Evolutionary conservation across 495 filamentous ascomycete species (phyloP), one percentile per base, ranked within the genome.

Genomic region (Penicillium coffeae): DNA sequence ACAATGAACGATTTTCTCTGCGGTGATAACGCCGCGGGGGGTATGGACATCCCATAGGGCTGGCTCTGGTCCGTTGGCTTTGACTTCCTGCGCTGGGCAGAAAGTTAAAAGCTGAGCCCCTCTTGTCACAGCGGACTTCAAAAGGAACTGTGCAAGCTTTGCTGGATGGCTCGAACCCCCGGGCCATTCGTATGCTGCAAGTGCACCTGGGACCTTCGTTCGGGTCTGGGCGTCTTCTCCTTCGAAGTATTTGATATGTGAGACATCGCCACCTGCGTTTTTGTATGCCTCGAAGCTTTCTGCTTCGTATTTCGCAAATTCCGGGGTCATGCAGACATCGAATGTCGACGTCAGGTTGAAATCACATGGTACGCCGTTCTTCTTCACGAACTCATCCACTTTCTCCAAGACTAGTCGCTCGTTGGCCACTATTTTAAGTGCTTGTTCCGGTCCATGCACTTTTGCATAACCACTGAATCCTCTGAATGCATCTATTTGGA

Each of bases 131-230:
- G 53, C 59, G 3, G 51, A 52, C 27, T 57, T 38, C 0, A 68
- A 50, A 12, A 68, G 48, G 16, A 61, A 68, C 3, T 68, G 64
- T 0, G 59, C 52, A 18, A 68, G 46, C 22, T 68, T 68, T 7
- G 59, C 64, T 1, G 64, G 62, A 32, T 68, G 62, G 9, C 52
- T 61, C 4, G 64, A 68, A 2, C 56, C 64, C 10, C 59, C 64
- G 3, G 64, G 57, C 62, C 62, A 68, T 38, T 65, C 62, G 22
- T 68, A 68, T 16, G 64, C 64, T 16, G 64, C 59, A n/a, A 61
- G 21, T 1, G 64, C 62, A 2, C 39, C 54, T 3, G 40, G 47
- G 5, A 67, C 48, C 46, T 47, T 55, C 1, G 63, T 66, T 33
- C 46, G 54, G 4, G 39, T 36, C 34, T 55, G 47, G 0, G 64